phyloP scores from a whole-genome alignment of 1,284 basidiomycete species.

The Boletus holoroseus region DNA sequence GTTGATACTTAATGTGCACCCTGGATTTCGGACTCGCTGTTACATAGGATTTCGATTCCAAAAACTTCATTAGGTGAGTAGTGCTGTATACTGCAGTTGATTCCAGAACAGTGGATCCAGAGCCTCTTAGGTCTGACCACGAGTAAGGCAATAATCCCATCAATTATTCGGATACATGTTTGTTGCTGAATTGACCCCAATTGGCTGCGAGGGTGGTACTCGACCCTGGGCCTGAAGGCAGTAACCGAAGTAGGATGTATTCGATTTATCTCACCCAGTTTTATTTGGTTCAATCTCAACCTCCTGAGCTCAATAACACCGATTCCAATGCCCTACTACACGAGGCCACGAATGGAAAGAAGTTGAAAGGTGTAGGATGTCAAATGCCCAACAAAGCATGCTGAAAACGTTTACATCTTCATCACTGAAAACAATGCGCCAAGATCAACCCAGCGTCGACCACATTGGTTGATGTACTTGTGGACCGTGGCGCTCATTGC shows the following conservation, averaged over 20 bases:
- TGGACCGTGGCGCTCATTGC: constrained; percentile 57
- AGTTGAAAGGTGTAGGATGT: constrained; percentile 6
- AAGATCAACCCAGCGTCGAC: constrained; percentile 82
- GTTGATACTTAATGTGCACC: neutral
- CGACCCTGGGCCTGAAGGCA: no score
- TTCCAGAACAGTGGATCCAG: no score
- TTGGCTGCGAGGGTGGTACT: no score
- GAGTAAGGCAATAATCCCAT: no score
- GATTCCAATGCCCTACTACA: neutral
- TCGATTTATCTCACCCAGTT: no score
- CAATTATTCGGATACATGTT: no score
- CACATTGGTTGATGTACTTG: constrained; percentile 78
- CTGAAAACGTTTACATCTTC: constrained; percentile 40
- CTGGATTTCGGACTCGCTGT: neutral
- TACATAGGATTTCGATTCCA: neutral
- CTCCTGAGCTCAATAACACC: constrained; percentile 1
- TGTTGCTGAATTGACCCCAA: no score
- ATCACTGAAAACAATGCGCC: constrained; percentile 66
- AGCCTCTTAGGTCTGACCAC: no score
- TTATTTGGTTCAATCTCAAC: constrained; percentile 1
- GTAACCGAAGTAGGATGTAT: no score
- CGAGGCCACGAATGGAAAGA: constrained; percentile 10
- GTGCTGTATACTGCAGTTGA: no score
- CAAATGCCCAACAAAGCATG: neutral
- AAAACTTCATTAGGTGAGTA: no score